Evolutionary conservation across 208 protist genomes (phyloP).

Genomic region (Crithidia fasciculata): DNA sequence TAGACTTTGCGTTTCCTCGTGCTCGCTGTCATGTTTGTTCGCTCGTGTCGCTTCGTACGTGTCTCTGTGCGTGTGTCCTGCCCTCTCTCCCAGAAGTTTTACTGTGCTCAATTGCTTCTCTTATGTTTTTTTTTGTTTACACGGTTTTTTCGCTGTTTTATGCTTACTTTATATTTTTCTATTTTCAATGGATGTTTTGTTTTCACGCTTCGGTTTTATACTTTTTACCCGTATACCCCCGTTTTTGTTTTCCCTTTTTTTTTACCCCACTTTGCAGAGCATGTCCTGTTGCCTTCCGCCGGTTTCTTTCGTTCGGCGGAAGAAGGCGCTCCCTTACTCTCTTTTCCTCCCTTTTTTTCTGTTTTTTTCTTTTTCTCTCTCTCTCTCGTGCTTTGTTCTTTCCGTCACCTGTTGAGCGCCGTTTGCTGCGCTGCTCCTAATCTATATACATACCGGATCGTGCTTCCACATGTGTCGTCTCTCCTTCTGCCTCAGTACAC

Average conservation of each 20-base stretch:
- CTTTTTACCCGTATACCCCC: not conserved
- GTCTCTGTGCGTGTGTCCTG: not conserved
- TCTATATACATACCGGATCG: too few species aligned
- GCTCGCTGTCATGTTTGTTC: not conserved
- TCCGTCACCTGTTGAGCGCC: too few species aligned
- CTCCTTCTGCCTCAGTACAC: too few species aligned
- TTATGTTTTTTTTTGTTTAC: not conserved
- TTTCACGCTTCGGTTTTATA: too few species aligned
- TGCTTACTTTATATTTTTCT: not conserved
- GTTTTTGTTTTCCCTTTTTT: constrained; percentile 19
- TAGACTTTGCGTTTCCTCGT: not conserved
- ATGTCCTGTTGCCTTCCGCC: not conserved
- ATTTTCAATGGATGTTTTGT: too few species aligned
- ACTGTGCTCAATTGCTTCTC: not conserved
- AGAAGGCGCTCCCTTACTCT: not conserved
- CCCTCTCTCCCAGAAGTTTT: not conserved
- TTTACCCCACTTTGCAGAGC: not conserved
- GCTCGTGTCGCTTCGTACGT: not conserved
- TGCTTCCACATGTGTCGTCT: too few species aligned
- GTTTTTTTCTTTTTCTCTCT: not conserved
- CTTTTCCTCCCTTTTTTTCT: constrained; percentile 5
- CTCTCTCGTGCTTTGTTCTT: too few species aligned
- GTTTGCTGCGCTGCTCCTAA: too few species aligned
- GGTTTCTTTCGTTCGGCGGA: too few species aligned
- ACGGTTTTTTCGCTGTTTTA: not conserved